Base-by-base conservation (phyloP, 768 basidiomycete species). In the Termitomyces sp. region DNA sequence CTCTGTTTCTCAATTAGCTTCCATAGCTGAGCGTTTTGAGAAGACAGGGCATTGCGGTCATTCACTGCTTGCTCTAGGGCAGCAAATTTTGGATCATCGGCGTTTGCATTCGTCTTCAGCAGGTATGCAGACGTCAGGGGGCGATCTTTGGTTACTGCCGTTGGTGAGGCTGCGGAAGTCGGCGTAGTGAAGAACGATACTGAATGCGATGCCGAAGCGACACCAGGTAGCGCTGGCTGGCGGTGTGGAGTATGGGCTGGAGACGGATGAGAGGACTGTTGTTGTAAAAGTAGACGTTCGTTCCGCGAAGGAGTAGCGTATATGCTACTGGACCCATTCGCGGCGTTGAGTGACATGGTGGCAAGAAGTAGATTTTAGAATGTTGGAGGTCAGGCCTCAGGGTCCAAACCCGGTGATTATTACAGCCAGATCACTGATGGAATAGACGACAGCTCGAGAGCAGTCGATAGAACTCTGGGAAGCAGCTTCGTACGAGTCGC, bases 1-100 rank as follows among this genome's bases (percentile, higher is more conserved):
- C 92, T 82, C 70, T 94, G 92, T 69, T 94, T 95, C 79, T 95
- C 92, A 67, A 96, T 87, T 61, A 95, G 81, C 71, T 94, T 95
- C 94, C 94, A 96, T 22, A 96, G 83, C 73, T 95, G 92, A 16
- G 86, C 75, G 69, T 96, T 96, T 75, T 96, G 94, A 4, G 84
- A 72, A 12, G 88, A 83, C 50, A 94, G 82, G 41, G 76, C 72
- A 66, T 95, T 96, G 62, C 94, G 83, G 65, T 98, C 94, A 16
- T 78, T 78, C 27, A 96, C 76, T 8, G 86, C 83, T 57, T 85
- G 82, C 26, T 93, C 91, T 29, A 96, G 79, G 3, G 94, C 92
- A 36, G 80, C 78, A n/a, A 72, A 62, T 59, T 72, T 77, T 41
- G 85, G 85, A 71, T 86, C 82, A 47, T 78, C 69, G 0, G 81